These are phyloP conservation scores for Luvunga scandens DNA, from an alignment of 345 rosid species.

Conservation along the genomic window DNA sequence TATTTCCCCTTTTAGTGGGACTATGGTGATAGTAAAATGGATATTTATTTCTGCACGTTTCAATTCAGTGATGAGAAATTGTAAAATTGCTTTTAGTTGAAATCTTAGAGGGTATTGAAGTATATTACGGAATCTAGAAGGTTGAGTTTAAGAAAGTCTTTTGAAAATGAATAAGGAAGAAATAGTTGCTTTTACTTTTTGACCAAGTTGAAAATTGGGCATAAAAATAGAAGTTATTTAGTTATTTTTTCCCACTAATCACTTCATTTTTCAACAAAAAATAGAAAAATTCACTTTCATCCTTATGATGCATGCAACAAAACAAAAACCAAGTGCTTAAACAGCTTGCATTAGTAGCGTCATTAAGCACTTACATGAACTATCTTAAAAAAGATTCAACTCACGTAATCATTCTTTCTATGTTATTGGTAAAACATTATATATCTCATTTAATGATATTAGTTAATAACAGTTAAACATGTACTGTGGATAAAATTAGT, in stretches of 20 bases:
- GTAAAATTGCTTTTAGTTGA: neutral
- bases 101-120: neutral
- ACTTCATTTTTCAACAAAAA: neutral
- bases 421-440: neutral
- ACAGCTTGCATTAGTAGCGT: neutral
- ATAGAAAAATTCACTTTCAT: neutral
- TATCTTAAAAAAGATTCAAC: neutral
- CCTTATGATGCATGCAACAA: neutral
- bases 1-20: neutral
- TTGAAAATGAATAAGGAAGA: neutral
- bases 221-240: neutral
- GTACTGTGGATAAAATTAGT: neutral
- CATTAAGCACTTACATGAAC: neutral
- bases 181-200: neutral
- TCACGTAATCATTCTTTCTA: neutral
- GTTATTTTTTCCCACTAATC: neutral
- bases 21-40: neutral
- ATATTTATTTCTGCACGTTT: neutral
- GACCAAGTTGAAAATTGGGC: neutral
- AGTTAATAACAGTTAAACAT: neutral
- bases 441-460: neutral
- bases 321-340: neutral
- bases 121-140: neutral
- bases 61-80: neutral
- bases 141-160: neutral